phyloP scores from a whole-genome alignment of 2,329 filamentous ascomycete genomes.

The Plenodomus lindquistii region DNA sequence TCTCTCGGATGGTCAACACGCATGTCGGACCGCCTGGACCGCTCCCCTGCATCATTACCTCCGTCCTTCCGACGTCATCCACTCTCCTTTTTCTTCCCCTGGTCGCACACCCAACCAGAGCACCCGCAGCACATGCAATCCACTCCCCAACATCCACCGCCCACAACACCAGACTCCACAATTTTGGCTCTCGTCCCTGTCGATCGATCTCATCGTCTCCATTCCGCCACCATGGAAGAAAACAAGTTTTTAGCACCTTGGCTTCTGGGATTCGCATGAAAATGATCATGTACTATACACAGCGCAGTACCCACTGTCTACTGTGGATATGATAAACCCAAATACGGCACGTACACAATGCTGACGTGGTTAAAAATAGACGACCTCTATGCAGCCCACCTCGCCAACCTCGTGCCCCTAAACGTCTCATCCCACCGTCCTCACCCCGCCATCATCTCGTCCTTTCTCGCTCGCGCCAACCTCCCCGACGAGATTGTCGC shows the following conservation, averaged over 20 bases:
- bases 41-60: neutral
- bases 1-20: neutral
- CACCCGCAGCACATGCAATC: neutral
- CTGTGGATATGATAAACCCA: too few species aligned
- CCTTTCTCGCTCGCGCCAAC: slow-evolving; percentile 35
- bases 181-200: neutral
- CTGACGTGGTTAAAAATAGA: slow-evolving; percentile 31
- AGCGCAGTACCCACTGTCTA: too few species aligned
- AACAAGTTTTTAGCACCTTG: neutral
- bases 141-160: neutral
- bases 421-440: slow-evolving; percentile 36
- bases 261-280: neutral
- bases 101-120: neutral
- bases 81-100: neutral
- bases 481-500: slow-evolving; percentile 42
- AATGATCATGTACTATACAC: too few species aligned
- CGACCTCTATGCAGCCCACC: slow-evolving; percentile 35
- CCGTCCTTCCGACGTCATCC: neutral
- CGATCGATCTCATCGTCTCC: neutral
- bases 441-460: slow-evolving; percentile 28
- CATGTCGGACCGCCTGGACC: neutral
- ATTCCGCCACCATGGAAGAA: neutral
- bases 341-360: too few species aligned
- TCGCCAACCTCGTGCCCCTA: slow-evolving; percentile 42
- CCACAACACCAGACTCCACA: neutral